Evolutionary conservation across 2,329 filamentous ascomycete genomes (phyloP).

Genomic region (Aschersonia sp.): DNA sequence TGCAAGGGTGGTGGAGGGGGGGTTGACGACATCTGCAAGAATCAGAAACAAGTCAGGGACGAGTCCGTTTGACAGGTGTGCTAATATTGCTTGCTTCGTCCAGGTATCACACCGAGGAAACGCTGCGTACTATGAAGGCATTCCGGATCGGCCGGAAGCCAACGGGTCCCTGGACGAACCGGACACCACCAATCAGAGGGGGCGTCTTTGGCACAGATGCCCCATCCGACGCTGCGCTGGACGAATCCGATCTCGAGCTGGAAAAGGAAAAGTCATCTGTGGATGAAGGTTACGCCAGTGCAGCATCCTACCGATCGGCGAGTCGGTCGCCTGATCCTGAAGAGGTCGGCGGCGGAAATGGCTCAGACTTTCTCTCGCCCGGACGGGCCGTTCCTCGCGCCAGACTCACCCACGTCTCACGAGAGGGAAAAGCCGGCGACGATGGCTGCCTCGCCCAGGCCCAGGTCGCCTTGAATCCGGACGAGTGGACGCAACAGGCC

Average conservation of each 20-base stretch:
- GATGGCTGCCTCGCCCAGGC: background rate
- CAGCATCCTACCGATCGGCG: conserved; percentile 3
- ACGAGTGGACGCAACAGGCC: conserved; percentile 19
- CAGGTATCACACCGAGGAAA: conserved; percentile 42
- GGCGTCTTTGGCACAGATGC: conserved; percentile 15
- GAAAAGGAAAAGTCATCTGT: conserved; percentile 5
- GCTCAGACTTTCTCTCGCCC: conserved; percentile 1
- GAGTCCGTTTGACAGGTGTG: conserved; percentile 1
- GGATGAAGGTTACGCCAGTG: conserved; percentile 5
- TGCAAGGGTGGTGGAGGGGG: background rate
- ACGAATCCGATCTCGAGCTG: conserved; percentile 4
- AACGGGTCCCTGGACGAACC: conserved; percentile 38
- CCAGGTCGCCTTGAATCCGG: conserved; percentile 4
- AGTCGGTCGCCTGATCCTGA: conserved; percentile 2
- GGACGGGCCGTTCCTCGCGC: background rate
- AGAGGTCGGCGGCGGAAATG: background rate
- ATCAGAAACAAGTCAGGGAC: background rate
- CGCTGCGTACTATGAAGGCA: conserved; percentile 40
- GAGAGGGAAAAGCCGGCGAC: background rate
- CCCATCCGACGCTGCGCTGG: conserved; percentile 3
- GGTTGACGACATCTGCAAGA: background rate
- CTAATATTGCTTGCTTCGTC: conserved; percentile 4
- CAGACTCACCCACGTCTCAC: background rate
- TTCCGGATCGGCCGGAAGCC: conserved; percentile 44
- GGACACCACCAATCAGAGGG: conserved; percentile 43